Percentiles rank a stretch among this genome's conserved stretches.
phyloP scores from a whole-genome alignment of 495 filamentous ascomycete species.

The Podospora australis region DNA sequence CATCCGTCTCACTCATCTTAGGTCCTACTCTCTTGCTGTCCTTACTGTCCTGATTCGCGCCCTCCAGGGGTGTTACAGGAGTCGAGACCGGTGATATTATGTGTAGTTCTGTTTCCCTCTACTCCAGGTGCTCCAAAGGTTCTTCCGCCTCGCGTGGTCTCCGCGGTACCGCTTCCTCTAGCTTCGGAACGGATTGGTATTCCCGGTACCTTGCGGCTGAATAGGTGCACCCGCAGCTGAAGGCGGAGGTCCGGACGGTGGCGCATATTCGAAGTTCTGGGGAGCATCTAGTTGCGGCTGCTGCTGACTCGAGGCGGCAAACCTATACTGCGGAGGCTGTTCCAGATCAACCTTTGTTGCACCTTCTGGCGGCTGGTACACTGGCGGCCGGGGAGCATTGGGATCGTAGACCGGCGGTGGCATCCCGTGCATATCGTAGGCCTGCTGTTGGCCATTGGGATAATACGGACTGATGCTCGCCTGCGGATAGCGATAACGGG shows the following conservation, averaged over 20 bases:
- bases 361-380: slow-evolving; percentile 48
- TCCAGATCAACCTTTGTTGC: slow-evolving; percentile 54
- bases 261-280: slow-evolving; percentile 26
- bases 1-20: background rate
- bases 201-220: slow-evolving; percentile 19
- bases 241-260: slow-evolving; percentile 42
- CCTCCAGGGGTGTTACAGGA: slow-evolving; percentile 4
- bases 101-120: background rate
- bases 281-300: slow-evolving; percentile 9
- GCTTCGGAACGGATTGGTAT: slow-evolving; percentile 19
- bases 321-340: no score
- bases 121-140: background rate
- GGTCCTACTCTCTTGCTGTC: background rate
- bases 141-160: background rate
- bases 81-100: background rate
- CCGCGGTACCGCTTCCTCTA: slow-evolving; percentile 1
- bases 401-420: slow-evolving; percentile 48
- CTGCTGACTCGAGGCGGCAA: slow-evolving; percentile 17
- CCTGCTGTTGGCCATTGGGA: slow-evolving; percentile 11
- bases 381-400: slow-evolving; percentile 42
- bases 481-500: slow-evolving; percentile 40
- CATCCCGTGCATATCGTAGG: slow-evolving; percentile 52
- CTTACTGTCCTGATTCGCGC: background rate
- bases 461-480: slow-evolving; percentile 23
- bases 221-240: slow-evolving; percentile 7